Evolutionary conservation across 352 stramenopile genomes (phyloP).

Genomic region (Pythium aristosporum): DNA sequence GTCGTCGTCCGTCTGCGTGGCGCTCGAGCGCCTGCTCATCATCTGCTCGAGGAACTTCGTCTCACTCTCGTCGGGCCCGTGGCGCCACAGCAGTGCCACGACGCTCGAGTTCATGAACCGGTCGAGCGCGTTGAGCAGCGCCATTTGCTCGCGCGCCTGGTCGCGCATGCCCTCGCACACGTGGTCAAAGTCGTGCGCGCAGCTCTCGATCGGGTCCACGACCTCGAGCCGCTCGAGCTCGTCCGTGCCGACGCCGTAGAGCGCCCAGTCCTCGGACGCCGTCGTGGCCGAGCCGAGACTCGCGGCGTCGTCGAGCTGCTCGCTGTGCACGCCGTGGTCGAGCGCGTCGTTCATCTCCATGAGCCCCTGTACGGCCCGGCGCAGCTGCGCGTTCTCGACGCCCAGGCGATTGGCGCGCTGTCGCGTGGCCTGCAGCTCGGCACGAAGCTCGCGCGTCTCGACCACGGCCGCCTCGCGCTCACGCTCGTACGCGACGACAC

Average conservation of each 20-base stretch:
- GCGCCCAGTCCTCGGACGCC: conserved; percentile 45
- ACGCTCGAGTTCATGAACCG: conserved; percentile 70
- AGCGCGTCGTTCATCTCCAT: conserved; percentile 31
- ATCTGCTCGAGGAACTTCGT: conserved; percentile 59
- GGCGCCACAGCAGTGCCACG: conserved; percentile 64
- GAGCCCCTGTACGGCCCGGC: conserved; percentile 38
- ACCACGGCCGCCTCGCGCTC: conserved; percentile 39
- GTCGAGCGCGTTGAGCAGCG: conserved; percentile 55
- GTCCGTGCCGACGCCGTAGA: conserved; percentile 40
- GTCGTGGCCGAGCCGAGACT: conserved; percentile 17
- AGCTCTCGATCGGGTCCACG: conserved; percentile 52
- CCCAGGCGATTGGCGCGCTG: conserved; percentile 47
- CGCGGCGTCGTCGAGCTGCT: conserved; percentile 26
- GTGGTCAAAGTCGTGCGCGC: conserved; percentile 56
- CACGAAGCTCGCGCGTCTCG: conserved; percentile 40
- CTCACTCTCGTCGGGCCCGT: conserved; percentile 48
- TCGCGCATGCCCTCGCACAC: conserved; percentile 47
- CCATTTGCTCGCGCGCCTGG: conserved; percentile 39
- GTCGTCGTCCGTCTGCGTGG: conserved; percentile 42
- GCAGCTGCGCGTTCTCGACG: conserved; percentile 55
- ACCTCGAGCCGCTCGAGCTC: conserved; percentile 40
- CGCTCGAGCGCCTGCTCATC: conserved; percentile 37
- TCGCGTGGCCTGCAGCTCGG: conserved; percentile 52
- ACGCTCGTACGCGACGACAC: conserved; percentile 34
- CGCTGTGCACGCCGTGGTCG: not conserved